A percentile compares a stretch with the other conserved stretches of the same genome.
Conservation (phyloP, 2,329 filamentous ascomycete genomes). For the Beauveria caledonica region DNA sequence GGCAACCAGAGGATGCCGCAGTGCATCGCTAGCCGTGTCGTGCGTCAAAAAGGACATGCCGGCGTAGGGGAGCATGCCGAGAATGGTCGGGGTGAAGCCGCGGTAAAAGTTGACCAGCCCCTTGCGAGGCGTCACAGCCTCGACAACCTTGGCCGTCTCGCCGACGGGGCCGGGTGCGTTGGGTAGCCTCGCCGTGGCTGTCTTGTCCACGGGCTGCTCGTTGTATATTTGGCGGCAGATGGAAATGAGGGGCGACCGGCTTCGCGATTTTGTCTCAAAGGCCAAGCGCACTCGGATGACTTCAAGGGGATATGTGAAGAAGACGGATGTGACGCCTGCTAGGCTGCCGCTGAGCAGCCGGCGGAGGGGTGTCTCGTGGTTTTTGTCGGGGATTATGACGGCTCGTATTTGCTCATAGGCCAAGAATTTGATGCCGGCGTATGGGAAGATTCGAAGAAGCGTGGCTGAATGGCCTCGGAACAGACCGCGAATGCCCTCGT, state of each 20-base stretch:
- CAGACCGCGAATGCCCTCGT: slow-evolving; percentile 67
- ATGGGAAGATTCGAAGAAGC: slow-evolving; percentile 88
- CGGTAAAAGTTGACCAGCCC: slow-evolving; percentile 90
- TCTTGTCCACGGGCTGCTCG: slow-evolving; percentile 49
- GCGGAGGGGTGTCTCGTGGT: slow-evolving; percentile 72
- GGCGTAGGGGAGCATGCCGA: slow-evolving; percentile 95
- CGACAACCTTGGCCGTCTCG: slow-evolving; percentile 32
- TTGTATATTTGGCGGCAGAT: slow-evolving; percentile 84
- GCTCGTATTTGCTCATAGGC: slow-evolving; percentile 94
- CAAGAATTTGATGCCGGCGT: slow-evolving; percentile 95
- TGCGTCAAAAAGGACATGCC: slow-evolving; percentile 94
- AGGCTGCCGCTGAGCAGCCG: slow-evolving; percentile 66
- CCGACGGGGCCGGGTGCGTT: slow-evolving; percentile 22
- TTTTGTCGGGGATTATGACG: slow-evolving; percentile 59
- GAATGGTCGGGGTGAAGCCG: slow-evolving; percentile 80
- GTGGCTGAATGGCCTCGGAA: slow-evolving; percentile 95
- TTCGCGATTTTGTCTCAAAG: slow-evolving; percentile 78
- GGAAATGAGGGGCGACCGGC: slow-evolving; percentile 59
- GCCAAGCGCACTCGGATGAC: slow-evolving; percentile 86
- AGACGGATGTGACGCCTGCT: slow-evolving; percentile 83
- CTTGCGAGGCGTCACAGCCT: slow-evolving; percentile 46
- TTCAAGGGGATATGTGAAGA: slow-evolving; percentile 93
- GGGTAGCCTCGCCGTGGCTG: slow-evolving; percentile 21
- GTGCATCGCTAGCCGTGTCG: slow-evolving; percentile 77
- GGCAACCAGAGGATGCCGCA: slow-evolving; percentile 61